Base-by-base conservation (phyloP, 352 stramenopile genomes). In the Phytophthora macrochlamydospora region DNA sequence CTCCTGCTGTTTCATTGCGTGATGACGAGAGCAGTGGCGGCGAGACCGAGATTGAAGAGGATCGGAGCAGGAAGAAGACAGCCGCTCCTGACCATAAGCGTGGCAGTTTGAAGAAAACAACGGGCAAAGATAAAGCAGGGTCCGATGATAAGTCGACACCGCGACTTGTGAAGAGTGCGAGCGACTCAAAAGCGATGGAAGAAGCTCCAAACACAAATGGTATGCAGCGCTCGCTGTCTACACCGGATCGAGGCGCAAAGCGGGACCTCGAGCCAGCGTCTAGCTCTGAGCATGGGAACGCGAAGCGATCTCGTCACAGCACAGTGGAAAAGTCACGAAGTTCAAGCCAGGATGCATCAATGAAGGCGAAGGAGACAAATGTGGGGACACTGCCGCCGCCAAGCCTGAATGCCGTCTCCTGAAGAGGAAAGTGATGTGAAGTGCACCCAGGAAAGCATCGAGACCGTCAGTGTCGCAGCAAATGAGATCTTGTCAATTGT, bases 41-140 rank as follows among this genome's bases (percentile, higher is more conserved):
- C 0, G 81, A 90, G 55, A 92, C 81, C 2, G 83, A 92, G 38
- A 80, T 89, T 12, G 83, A 92, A 56, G 64, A 69, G 37, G 81
- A 92, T 60, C 77, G 72, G 18, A 79, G 78, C n/a, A 67, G 18
- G 18, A 76, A 35, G 62, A 79, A 9, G 43, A n/a, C 13, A 46
- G 63, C 56, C 3, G 56, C 51, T n/a, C 28, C 38, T 3, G 75
- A 68, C 13, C 45, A 40, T 24, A 54, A 40, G 29, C 53, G 14
- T 31, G 32, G 38, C 4, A 48, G 38, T 4, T 7, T 43, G 45
- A 57, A 42, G n/a, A 14, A 11, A 50, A n/a, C 12, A 13, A 42
- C 14, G 7, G 46, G 32, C 11, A 59, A 51, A 14, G n/a, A n/a
- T 0, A 7, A 31, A 9, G 4, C 13, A 9, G 6, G 37, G n/a